A percentile compares a stretch with the other conserved stretches of the same genome.
These are phyloP conservation scores for Moricandia moricandioides DNA, from an alignment of 345 rosid genomes.

Conservation along the genomic window DNA sequence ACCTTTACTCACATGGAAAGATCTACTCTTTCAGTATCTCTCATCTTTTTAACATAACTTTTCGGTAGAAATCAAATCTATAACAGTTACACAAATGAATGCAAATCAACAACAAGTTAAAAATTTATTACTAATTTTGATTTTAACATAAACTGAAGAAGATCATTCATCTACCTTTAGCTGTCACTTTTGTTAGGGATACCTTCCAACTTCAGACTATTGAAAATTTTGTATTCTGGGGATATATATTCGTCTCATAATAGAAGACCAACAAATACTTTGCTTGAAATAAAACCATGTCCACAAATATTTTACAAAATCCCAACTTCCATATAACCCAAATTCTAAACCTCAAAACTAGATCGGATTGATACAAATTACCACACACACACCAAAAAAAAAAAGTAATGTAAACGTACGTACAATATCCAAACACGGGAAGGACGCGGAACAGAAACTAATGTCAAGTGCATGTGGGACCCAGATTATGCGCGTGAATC, in stretches of 20 bases:
- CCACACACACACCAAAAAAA: background rate
- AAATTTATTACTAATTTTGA: background rate
- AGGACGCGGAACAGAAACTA: conserved; percentile 41
- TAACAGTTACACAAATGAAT: background rate
- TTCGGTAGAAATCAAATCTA: background rate
- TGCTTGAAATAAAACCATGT: background rate
- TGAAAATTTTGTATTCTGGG: background rate
- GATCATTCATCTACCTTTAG: background rate
- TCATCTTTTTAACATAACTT: background rate
- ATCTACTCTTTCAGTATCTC: background rate
- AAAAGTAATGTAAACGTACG: background rate
- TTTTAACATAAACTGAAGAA: background rate
- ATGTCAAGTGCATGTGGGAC: background rate
- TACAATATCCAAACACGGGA: background rate
- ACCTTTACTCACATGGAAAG: conserved; percentile 29
- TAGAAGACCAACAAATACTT: background rate
- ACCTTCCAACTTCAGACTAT: background rate
- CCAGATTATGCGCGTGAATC: conserved; percentile 5
- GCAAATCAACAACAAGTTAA: background rate
- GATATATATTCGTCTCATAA: too few species aligned
- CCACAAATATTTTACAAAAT: background rate
- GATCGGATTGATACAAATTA: background rate
- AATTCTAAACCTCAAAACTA: background rate
- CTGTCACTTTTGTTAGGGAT: background rate
- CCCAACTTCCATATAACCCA: background rate